A percentile compares a stretch with the other conserved stretches of the same genome.
phyloP scores from a whole-genome alignment of 1,139 yeast genomes.

The Yueomyces sp. region DNA sequence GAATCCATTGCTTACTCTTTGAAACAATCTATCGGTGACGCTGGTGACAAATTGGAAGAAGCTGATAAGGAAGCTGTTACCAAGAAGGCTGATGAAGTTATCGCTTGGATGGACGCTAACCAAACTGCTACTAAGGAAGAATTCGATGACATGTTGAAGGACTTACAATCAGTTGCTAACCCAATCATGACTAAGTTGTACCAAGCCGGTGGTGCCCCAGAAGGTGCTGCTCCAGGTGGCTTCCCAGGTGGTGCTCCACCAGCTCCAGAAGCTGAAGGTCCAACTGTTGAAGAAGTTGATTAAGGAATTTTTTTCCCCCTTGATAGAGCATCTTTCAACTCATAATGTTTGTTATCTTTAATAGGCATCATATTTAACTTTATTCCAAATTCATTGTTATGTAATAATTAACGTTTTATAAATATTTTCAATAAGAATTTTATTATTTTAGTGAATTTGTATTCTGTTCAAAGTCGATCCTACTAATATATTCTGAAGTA shows the following conservation, averaged over 20 bases:
- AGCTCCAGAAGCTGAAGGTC: conserved; percentile 66
- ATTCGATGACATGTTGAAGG: conserved; percentile 82
- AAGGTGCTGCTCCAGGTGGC: conserved; percentile 59
- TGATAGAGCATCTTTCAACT: not conserved
- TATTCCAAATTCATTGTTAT: not conserved
- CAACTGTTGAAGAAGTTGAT: conserved; percentile 92
- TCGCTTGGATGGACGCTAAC: conserved; percentile 80
- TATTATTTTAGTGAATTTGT: too few relatives aligned
- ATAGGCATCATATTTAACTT: not conserved
- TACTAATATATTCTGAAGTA: too few relatives aligned
- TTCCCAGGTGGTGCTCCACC: conserved; percentile 59
- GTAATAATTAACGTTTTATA: not conserved
- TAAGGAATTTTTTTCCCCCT: conserved; percentile 22
- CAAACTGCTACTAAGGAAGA: conserved; percentile 82
- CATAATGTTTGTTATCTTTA: not conserved
- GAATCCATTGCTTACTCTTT: conserved; percentile 87
- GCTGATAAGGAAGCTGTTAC: conserved; percentile 69
- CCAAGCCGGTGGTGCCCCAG: conserved; percentile 62
- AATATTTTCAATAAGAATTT: too few relatives aligned
- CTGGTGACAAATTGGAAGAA: conserved; percentile 70
- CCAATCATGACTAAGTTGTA: conserved; percentile 90
- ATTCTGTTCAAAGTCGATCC: too few relatives aligned
- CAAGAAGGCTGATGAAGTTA: conserved; percentile 76
- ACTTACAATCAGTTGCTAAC: conserved; percentile 85
- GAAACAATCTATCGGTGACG: conserved; percentile 73